These are phyloP conservation scores for Hymenoscyphus repandus DNA, from an alignment of 2,329 filamentous ascomycete species.

Conservation along the genomic window DNA sequence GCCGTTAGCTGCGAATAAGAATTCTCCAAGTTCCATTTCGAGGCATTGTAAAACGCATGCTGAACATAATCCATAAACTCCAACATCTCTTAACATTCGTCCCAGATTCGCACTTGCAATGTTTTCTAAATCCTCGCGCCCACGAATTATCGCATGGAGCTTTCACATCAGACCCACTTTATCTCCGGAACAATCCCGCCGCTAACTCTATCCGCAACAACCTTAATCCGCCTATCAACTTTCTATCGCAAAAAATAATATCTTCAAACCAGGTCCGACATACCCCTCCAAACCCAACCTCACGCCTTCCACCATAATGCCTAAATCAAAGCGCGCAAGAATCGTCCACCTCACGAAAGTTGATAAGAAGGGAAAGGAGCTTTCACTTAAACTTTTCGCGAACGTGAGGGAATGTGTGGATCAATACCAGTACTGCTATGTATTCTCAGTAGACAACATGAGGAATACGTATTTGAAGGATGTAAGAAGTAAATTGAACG, in stretches of 20 bases:
- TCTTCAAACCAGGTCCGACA: conserved; percentile 5
- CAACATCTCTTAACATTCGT: conserved; percentile 55
- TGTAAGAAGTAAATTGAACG: conserved; percentile 76
- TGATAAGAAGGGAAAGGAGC: conserved; percentile 86
- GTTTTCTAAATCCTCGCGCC: too few relatives aligned
- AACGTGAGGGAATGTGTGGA: conserved; percentile 82
- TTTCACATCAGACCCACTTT: too few relatives aligned
- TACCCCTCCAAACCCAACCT: conserved; percentile 1
- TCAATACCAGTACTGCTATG: conserved; percentile 84
- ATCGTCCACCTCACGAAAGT: conserved; percentile 88
- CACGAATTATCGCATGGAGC: too few relatives aligned
- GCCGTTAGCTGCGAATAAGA: conserved; percentile 83
- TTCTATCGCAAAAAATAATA: conserved; percentile 19
- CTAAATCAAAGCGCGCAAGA: conserved; percentile 90
- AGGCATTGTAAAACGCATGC: conserved; percentile 79
- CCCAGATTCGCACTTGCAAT: too few relatives aligned
- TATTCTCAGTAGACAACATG: conserved; percentile 95
- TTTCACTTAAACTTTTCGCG: conserved; percentile 79
- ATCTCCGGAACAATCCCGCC: background rate
- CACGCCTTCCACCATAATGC: conserved; percentile 54
- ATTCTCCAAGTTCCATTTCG: conserved; percentile 87
- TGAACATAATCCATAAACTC: conserved; percentile 98
- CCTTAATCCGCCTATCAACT: conserved; percentile 7
- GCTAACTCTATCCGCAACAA: conserved; percentile 8
- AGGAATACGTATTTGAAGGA: conserved; percentile 94